Base-by-base conservation (phyloP, 176 grass and related monocot species). In the Hyparrhenia diplandra region DNA sequence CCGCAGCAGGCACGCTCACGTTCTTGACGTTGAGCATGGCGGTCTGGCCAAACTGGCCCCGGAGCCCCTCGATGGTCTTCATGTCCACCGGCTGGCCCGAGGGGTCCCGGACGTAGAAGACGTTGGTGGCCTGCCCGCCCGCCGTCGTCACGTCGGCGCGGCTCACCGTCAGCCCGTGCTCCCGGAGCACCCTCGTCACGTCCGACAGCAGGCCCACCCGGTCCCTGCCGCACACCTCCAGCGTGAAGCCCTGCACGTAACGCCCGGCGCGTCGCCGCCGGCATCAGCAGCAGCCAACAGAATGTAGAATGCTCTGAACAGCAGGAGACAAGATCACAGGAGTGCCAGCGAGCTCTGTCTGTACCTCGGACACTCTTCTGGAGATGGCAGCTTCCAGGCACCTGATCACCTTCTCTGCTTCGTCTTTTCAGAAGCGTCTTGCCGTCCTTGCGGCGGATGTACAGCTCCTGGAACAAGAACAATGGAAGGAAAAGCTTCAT, bases 281-380 rank as follows among this genome's bases (percentile, higher is more conserved):
- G 47, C 51, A 20, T 61, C 51, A 88, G 8, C 40, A 62, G 24
- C 35, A 67, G 20, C 17, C 49, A 52, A 52, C 49, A 20, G 35
- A 12, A 16, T 10, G 8, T 17, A 10, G 68, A 21, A 4, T 51
- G 1, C 49, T 54, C 49, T 54, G 49, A 6, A 4, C 47, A n/a
- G n/a, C n/a, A 52, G 18, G 17, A 52, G 18, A 21, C 18, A 21
- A 18, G 47, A 51, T 21, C n/a, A n/a, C n/a, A n/a, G n/a, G n/a
- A n/a, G n/a, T n/a, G n/a, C n/a, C n/a, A n/a, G n/a, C n/a, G 39
- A 23, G 66, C 37, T 40, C 37, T 13, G 4, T n/a, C 34, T 13
- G 35, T 60, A 95, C 96, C 96, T 98, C 96, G 68, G 86, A 93
- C 70, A 98, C 92, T 83, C 96, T 86, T 91, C 96, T 95, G n/a